These are phyloP conservation scores for Mortierella sp. DNA, from an alignment of 371 early-diverging fungal genomes.

Conservation along the genomic window DNA sequence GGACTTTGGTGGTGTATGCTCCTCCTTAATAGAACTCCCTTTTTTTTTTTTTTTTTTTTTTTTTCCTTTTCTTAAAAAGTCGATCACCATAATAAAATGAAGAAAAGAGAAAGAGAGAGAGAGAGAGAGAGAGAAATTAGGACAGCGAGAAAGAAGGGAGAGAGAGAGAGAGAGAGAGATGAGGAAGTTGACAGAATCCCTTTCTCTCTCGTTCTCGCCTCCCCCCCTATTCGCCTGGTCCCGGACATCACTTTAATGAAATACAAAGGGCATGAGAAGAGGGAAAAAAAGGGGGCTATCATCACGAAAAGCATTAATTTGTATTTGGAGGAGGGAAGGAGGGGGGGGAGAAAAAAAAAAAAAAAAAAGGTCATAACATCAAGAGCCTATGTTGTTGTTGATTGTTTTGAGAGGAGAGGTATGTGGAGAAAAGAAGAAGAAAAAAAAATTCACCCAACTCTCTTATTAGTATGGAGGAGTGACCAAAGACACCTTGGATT, in stretches of 20 bases:
- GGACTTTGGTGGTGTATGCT: too few relatives aligned
- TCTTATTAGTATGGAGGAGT: constrained; percentile 34
- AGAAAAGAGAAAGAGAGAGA: constrained; percentile 8
- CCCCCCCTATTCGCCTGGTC: too few relatives aligned
- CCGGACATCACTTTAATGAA: too few relatives aligned
- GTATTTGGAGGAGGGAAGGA: not conserved
- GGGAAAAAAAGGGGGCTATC: not conserved
- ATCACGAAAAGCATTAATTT: too few relatives aligned
- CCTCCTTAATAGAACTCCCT: too few relatives aligned
- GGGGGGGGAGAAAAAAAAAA: too few relatives aligned
- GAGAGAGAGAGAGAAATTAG: constrained; percentile 4
- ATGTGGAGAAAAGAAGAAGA: not conserved
- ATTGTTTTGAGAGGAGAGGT: not conserved
- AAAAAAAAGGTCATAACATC: too few relatives aligned
- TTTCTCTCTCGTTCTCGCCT: too few relatives aligned
- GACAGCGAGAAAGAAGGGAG: constrained; percentile 10
- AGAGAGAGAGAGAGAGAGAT: constrained; percentile 4
- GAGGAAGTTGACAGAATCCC: constrained; percentile 8
- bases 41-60: too few relatives aligned
- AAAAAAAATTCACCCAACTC: too few relatives aligned
- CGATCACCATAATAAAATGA: constrained; percentile 1
- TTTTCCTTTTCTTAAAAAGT: not conserved
- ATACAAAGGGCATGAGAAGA: not conserved
- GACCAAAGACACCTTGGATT: constrained; percentile 29
- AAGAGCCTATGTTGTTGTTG: too few relatives aligned